Evolutionary conservation across 2,329 filamentous ascomycete species (phyloP).

Genomic region (Phaeosphaeriaceae sp.): DNA sequence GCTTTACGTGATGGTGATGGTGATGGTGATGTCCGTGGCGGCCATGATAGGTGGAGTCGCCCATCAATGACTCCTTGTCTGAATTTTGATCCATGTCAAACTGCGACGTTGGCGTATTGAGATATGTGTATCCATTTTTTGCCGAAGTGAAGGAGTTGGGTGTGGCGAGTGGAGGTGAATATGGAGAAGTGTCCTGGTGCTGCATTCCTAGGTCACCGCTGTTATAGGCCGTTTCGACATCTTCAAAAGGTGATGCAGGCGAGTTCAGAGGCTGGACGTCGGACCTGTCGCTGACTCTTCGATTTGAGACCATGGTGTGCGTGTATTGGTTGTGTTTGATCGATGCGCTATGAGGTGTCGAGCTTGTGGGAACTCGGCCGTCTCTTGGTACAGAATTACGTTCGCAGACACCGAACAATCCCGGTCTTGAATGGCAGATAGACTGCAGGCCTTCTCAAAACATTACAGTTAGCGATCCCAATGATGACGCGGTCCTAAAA

Average conservation of each 20-base stretch:
- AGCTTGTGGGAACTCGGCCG: too few relatives aligned
- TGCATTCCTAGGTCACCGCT: slow-evolving; percentile 33
- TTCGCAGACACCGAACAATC: neutral
- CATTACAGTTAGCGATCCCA: neutral
- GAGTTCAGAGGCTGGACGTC: slow-evolving; percentile 12
- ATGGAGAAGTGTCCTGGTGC: slow-evolving; percentile 20
- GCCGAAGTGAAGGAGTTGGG: slow-evolving; percentile 18
- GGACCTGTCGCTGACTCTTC: slow-evolving; percentile 6
- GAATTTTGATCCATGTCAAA: slow-evolving; percentile 21
- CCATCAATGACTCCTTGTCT: slow-evolving; percentile 29
- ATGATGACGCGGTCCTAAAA: neutral
- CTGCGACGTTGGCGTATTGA: slow-evolving; percentile 22
- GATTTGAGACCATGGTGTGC: slow-evolving; percentile 14
- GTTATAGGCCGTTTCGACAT: slow-evolving; percentile 19
- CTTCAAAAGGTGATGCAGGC: slow-evolving; percentile 11
- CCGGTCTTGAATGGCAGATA: neutral
- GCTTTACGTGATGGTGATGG: slow-evolving; percentile 24
- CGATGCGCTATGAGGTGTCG: neutral
- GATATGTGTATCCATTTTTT: slow-evolving; percentile 29
- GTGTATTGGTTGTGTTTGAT: neutral
- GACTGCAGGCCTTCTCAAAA: neutral
- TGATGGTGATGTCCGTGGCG: slow-evolving; percentile 3
- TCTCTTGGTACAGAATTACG: neutral
- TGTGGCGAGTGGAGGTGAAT: slow-evolving; percentile 25
- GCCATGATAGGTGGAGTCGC: slow-evolving; percentile 13